Evolutionary conservation across 176 grass and related monocot genomes (phyloP), one percentile per base, ranked within the genome.

Genomic region (Carex littledalei): DNA sequence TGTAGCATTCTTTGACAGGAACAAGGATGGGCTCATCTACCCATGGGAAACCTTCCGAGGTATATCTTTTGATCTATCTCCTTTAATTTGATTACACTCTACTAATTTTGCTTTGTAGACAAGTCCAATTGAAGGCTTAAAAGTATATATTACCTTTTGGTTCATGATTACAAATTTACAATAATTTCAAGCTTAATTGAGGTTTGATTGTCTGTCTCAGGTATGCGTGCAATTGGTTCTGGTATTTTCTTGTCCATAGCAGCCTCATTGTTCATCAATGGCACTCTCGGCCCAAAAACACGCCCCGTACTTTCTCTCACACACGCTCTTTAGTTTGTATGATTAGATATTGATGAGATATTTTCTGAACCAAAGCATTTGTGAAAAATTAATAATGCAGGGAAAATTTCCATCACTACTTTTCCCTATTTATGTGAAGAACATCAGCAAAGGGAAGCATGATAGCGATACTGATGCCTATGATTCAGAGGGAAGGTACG

Each of bases 401-500:
- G 87, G 84, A 59, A 91, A 92, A 34, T 73, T 84, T 13, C 76
- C 87, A 13, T 82, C 87, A 2, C 85, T 89, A 15, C 79, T 59
- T 69, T 2, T 88, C 20, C 90, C 92, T 24, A 87, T 99, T 59
- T 91, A 92, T 89, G 77, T 99, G n/a, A 82, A 88, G 78, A 88
- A 96, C 88, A 99, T 99, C 54, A 63, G 95, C 8, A 94, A 84
- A 17, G 97, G 87, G 1, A 99, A 88, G n/a, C 97, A 99, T 31
- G 84, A 87, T 49, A 94, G 97, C 55, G 91, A 99, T 63, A 79
- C 97, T 31, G 90, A 88, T 18, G 78, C 85, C 8, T 99, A 91
- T 15, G 91, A 99, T n/a, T 39, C 78, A 2, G 71, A 92, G 63
- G 92, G 90, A 82, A 90, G 93, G 96, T 95, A 97, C 60, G 15